Evolutionary conservation across 2,329 filamentous ascomycete genomes (phyloP).

Genomic region (Aspergillus puulaauensis): DNA sequence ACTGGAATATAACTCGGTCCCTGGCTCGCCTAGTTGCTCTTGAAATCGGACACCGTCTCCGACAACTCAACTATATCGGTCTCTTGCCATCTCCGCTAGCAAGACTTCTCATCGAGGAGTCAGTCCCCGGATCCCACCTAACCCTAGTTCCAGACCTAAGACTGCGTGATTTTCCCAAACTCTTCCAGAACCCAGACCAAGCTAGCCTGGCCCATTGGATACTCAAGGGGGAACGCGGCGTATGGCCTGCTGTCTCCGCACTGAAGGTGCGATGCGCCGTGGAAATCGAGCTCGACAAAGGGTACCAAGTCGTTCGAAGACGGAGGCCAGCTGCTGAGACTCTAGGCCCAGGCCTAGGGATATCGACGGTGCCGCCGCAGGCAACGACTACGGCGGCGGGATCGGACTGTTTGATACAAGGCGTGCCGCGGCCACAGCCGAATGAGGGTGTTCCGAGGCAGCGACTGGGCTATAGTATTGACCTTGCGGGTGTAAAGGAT

Average conservation of each 20-base stretch:
- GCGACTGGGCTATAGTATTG: slow-evolving; percentile 21
- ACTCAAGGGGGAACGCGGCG: slow-evolving; percentile 75
- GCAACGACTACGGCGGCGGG: not conserved
- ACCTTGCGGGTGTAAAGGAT: slow-evolving; percentile 16
- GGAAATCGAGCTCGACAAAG: slow-evolving; percentile 82
- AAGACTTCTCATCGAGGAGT: slow-evolving; percentile 78
- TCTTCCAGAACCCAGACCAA: slow-evolving; percentile 80
- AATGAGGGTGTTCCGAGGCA: slow-evolving; percentile 30
- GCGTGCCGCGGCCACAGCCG: slow-evolving; percentile 18
- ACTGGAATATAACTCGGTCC: slow-evolving; percentile 58
- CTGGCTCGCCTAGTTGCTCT: slow-evolving; percentile 67
- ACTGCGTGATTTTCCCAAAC: slow-evolving; percentile 68
- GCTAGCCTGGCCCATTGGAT: slow-evolving; percentile 84
- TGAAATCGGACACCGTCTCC: slow-evolving; percentile 76
- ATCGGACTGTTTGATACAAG: not conserved
- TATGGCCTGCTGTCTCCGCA: slow-evolving; percentile 86
- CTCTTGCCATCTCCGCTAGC: slow-evolving; percentile 69
- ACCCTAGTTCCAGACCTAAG: slow-evolving; percentile 80
- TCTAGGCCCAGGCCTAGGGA: not conserved
- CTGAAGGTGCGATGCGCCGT: slow-evolving; percentile 79
- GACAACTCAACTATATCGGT: slow-evolving; percentile 76
- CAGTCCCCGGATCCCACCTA: slow-evolving; percentile 72
- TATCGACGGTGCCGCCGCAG: not conserved
- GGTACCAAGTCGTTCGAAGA: slow-evolving; percentile 74
- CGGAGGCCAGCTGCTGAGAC: slow-evolving; percentile 33